Evolutionary conservation across 2,329 filamentous ascomycete species (phyloP).

Genomic region (Rhynchosporium graminicola): DNA sequence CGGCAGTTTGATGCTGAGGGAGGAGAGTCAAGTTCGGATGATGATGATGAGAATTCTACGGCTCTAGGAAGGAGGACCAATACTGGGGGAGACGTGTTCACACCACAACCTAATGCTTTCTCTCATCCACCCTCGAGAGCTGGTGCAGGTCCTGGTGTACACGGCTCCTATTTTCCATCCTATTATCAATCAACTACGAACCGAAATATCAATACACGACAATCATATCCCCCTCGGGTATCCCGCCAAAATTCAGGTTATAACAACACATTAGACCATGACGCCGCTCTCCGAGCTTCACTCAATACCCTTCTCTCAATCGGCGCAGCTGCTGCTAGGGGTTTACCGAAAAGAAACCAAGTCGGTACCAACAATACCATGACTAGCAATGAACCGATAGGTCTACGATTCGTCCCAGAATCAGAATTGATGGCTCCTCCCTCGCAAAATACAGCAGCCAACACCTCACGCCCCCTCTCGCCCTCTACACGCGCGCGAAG

Average conservation of each 20-base stretch:
- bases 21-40: conserved; percentile 47
- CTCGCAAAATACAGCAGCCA: conserved; percentile 33
- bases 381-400: conserved; percentile 45
- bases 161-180: conserved; percentile 33
- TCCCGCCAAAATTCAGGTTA: conserved; percentile 51
- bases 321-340: conserved; percentile 85
- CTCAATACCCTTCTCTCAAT: conserved; percentile 96
- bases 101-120: conserved; percentile 89
- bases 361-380: conserved; percentile 27
- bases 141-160: conserved; percentile 43
- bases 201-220: conserved; percentile 31
- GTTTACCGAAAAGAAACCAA: conserved; percentile 64
- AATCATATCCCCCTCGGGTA: conserved; percentile 38
- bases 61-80: conserved; percentile 61
- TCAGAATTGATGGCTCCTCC: conserved; percentile 53
- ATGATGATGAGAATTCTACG: conserved; percentile 72
- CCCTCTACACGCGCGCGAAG: conserved; percentile 32
- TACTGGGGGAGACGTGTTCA: conserved; percentile 59
- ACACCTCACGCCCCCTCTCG: conserved; percentile 33
- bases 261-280: conserved; percentile 82
- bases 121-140: conserved; percentile 68
- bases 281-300: conserved; percentile 87
- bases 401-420: conserved; percentile 60
- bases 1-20: conserved; percentile 43
- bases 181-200: conserved; percentile 22